Conservation (phyloP, 164 flowering plant species). For the grape (Vitis vinifera) region ASM3070453v1 NC_081814.1:10529001-10529500, state of each 20-base stretch:
- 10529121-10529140: not conserved
- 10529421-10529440: conserved; percentile 93
- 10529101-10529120: not conserved
- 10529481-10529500: conserved; percentile 93
- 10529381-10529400: conserved; percentile 87
- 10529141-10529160: not conserved
- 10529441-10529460: conserved; percentile 92
- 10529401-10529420: conserved; percentile 87
- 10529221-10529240: conserved; percentile 87
- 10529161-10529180: not conserved
- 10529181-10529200: conserved; percentile 63
- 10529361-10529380: conserved; percentile 96
- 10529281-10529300: conserved; percentile 82
- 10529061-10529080: conserved; percentile 92
- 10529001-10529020: conserved; percentile 27
- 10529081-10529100: conserved; percentile 54
- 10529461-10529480: conserved; percentile 98
- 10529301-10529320: conserved; percentile 67
- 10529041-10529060: conserved; percentile 92
- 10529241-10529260: conserved; percentile 88
- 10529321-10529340: conserved; percentile 85
- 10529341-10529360: conserved; percentile 95
- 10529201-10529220: conserved; percentile 93
- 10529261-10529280: conserved; percentile 95
- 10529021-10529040: conserved; percentile 90